Percentiles rank a stretch among this genome's conserved stretches.
These are phyloP conservation scores for Beverwykella pulmonaria DNA, from an alignment of 495 filamentous ascomycete species.

Conservation along the genomic window DNA sequence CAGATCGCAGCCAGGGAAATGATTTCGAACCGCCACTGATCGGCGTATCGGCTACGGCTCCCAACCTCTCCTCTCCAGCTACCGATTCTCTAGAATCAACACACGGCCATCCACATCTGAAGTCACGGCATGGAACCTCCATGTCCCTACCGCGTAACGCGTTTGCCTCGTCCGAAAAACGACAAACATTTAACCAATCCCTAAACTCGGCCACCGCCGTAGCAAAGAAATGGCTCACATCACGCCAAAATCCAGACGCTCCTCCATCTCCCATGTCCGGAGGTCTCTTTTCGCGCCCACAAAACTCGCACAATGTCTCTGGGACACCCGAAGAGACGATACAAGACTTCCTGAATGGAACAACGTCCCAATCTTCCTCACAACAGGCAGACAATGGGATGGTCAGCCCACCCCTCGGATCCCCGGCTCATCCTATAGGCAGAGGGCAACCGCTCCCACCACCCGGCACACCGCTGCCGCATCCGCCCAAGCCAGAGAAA, in stretches of 20 bases:
- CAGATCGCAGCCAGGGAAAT: slow-evolving; percentile 26
- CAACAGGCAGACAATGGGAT: background rate
- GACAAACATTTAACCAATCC: slow-evolving; percentile 32
- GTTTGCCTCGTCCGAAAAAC: slow-evolving; percentile 14
- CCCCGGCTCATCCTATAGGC: slow-evolving; percentile 14
- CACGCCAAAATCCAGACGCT: slow-evolving; percentile 14
- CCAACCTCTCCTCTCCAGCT: background rate
- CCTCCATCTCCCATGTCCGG: background rate
- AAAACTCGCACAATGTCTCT: background rate
- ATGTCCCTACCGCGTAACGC: slow-evolving; percentile 19
- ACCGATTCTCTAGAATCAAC: background rate
- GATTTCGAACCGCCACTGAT: background rate
- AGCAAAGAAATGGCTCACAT: slow-evolving; percentile 36
- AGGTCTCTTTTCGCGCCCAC: background rate
- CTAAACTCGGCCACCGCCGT: slow-evolving; percentile 34
- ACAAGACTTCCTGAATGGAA: background rate
- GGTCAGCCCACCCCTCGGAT: background rate
- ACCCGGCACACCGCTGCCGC: slow-evolving; percentile 20
- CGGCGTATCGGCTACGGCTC: background rate
- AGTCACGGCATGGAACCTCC: no score
- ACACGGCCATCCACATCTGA: no score
- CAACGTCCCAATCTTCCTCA: background rate
- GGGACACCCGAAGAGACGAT: background rate
- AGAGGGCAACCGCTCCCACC: slow-evolving; percentile 26
- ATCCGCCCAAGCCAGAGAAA: slow-evolving; percentile 7